A percentile compares a stretch with the other conserved stretches of the same genome.
These are phyloP conservation scores for Cercospora berteroae DNA, from an alignment of 2,329 filamentous ascomycete genomes.

Conservation along the genomic window DNA sequence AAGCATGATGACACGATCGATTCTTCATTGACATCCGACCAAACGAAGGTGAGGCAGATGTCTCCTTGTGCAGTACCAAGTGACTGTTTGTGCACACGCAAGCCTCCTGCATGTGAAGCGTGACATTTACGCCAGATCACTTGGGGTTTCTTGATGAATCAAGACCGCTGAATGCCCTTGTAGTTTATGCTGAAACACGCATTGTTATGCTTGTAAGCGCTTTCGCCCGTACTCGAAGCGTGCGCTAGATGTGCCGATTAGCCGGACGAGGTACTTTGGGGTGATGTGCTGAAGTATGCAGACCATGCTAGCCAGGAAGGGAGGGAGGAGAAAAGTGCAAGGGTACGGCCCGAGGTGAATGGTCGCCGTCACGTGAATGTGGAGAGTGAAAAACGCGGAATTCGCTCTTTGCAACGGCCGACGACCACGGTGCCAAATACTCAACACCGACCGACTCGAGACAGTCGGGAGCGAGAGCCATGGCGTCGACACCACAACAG, in stretches of 20 bases:
- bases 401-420: background rate
- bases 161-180: background rate
- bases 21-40: background rate
- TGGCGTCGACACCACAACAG: background rate
- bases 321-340: background rate
- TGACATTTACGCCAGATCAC: too few relatives aligned
- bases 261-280: background rate
- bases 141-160: background rate
- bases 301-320: background rate
- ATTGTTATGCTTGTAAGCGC: background rate
- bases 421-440: slow-evolving; percentile 1
- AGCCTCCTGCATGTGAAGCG: background rate
- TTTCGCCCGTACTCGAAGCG: background rate
- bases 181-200: background rate
- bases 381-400: background rate
- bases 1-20: background rate
- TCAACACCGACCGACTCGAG: slow-evolving; percentile 3
- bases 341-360: background rate
- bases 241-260: background rate
- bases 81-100: background rate
- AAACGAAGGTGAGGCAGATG: background rate
- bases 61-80: background rate
- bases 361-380: background rate
- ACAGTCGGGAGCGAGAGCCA: background rate
- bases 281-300: background rate